These are phyloP conservation scores for Hymenotorrendiella dingleyae DNA, from an alignment of 2,329 filamentous ascomycete species.

Conservation along the genomic window DNA sequence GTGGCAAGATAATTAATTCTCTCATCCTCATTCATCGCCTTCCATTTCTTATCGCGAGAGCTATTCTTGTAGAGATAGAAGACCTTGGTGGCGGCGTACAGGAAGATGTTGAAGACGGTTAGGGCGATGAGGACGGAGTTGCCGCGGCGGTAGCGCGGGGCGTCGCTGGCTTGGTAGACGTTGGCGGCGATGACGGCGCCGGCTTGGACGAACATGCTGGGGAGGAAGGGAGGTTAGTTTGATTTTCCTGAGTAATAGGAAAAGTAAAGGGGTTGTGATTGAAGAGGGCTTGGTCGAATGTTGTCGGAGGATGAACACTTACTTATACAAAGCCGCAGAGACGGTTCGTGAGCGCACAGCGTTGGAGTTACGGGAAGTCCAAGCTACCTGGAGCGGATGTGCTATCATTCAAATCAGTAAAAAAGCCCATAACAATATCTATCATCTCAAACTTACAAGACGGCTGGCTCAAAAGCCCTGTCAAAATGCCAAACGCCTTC, in stretches of 20 bases:
- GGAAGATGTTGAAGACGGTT: slow-evolving; percentile 36
- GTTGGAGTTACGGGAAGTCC: slow-evolving; percentile 51
- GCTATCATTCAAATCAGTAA: no score
- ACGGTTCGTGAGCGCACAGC: slow-evolving; percentile 57
- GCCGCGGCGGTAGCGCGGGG: slow-evolving; percentile 45
- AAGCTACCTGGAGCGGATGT: slow-evolving; percentile 43
- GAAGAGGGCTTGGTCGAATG: no score
- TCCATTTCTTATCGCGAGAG: slow-evolving; percentile 35
- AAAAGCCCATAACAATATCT: neutral
- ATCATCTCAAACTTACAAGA: neutral
- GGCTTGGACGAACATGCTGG: slow-evolving; percentile 47
- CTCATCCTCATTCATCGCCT: slow-evolving; percentile 37
- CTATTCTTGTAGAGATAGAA: slow-evolving; percentile 42
- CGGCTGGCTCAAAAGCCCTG: slow-evolving; percentile 6
- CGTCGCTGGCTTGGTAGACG: slow-evolving; percentile 40
- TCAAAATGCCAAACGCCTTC: slow-evolving; percentile 13
- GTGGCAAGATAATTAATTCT: slow-evolving; percentile 37
- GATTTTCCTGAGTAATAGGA: no score
- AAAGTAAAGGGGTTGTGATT: no score
- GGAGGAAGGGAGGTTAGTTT: no score
- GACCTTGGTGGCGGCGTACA: slow-evolving; percentile 39
- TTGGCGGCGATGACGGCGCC: slow-evolving; percentile 31
- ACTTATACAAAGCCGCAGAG: slow-evolving; percentile 54
- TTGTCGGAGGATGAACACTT: no score
- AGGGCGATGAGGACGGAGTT: slow-evolving; percentile 49